Evolutionary conservation across 2,329 filamentous ascomycete genomes (phyloP).

Genomic region (Clarireedia sp.): DNA sequence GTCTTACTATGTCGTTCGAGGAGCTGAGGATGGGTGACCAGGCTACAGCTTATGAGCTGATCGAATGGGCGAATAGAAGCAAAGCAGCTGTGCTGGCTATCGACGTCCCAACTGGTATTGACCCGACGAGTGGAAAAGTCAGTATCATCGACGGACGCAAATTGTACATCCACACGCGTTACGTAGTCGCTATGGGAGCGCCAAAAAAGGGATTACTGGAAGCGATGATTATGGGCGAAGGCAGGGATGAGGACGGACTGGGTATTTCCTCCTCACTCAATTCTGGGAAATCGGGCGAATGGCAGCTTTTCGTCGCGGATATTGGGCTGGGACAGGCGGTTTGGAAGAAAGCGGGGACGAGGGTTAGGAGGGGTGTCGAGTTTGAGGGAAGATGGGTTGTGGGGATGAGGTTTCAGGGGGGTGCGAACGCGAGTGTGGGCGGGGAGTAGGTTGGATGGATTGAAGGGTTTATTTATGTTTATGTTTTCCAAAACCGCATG

Average conservation of each 20-base stretch:
- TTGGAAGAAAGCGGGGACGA: conserved; percentile 77
- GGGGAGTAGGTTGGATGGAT: too few relatives aligned
- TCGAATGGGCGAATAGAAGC: conserved; percentile 87
- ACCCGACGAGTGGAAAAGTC: conserved; percentile 64
- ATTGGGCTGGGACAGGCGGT: conserved; percentile 76
- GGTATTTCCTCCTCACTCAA: not conserved
- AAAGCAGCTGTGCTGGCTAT: conserved; percentile 76
- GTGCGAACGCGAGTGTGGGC: not conserved
- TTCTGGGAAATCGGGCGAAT: conserved; percentile 32
- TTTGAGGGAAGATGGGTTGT: conserved; percentile 86
- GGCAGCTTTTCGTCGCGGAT: conserved; percentile 79
- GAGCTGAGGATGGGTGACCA: conserved; percentile 78
- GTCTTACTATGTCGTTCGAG: conserved; percentile 80
- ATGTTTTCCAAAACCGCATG: too few relatives aligned
- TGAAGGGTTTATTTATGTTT: too few relatives aligned
- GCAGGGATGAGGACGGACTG: conserved; percentile 25
- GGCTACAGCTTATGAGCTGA: conserved; percentile 76
- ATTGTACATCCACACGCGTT: conserved; percentile 73
- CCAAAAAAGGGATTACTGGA: conserved; percentile 79
- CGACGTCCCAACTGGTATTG: conserved; percentile 85
- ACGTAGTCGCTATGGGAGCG: conserved; percentile 77
- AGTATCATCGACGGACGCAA: conserved; percentile 64
- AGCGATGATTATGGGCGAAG: conserved; percentile 43
- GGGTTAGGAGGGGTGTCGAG: conserved; percentile 74
- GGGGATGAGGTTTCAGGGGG: conserved; percentile 43